Percentiles rank a stretch among this genome's conserved stretches.
Evolutionary conservation across 176 grass and related monocot species (phyloP).

Genomic region (Oryza meyeriana): DNA sequence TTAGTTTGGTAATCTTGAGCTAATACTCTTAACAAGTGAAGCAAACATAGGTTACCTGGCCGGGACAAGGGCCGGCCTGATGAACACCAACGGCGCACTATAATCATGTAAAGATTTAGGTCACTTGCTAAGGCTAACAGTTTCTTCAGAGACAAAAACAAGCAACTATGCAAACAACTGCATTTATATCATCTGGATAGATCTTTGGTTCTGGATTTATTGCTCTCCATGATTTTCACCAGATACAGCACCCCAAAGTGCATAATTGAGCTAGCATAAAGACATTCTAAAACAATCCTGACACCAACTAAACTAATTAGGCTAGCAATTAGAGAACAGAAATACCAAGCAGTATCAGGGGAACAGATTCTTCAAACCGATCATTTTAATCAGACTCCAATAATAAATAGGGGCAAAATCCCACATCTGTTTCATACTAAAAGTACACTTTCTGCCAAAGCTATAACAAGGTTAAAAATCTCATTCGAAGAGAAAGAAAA

Average conservation of each 20-base stretch:
- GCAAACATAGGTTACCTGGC: neutral
- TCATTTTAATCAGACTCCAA: too few species aligned
- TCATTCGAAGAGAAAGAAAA: constrained; percentile 14
- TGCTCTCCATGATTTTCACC: neutral
- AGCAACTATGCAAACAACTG: neutral
- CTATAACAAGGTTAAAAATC: constrained; percentile 36
- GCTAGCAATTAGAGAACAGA: neutral
- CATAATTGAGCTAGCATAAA: neutral
- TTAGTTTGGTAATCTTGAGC: neutral
- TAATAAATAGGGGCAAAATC: neutral
- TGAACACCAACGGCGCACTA: too few species aligned
- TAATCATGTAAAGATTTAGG: too few species aligned
- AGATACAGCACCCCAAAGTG: neutral
- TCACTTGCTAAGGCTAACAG: neutral
- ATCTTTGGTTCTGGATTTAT: neutral
- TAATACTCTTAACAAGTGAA: neutral
- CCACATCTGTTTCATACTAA: neutral
- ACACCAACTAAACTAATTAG: neutral
- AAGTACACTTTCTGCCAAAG: constrained; percentile 22
- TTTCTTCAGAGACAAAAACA: too few species aligned
- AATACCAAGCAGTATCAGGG: neutral
- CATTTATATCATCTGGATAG: neutral
- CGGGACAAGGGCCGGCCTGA: neutral
- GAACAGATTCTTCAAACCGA: neutral
- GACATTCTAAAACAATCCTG: too few species aligned